Evolutionary conservation across 148 eudicot species (phyloP).

Genomic region (Nepenthes mirabilis): DNA sequence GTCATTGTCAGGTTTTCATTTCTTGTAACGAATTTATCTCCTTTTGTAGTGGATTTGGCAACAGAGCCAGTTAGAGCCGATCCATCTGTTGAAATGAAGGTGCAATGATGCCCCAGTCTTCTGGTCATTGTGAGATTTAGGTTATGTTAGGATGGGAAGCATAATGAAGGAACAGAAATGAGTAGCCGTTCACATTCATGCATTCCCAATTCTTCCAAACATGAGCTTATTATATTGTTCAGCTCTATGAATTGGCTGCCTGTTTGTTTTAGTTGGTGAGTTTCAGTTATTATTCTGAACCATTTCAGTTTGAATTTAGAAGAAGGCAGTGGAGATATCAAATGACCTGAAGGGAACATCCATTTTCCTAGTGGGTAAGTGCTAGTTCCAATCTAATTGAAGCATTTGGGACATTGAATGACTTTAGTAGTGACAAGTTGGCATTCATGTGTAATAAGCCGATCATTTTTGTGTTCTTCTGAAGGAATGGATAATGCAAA

Average conservation of each 20-base stretch:
- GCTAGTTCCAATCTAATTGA: slow-evolving; percentile 4
- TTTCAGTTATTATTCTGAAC: slow-evolving; percentile 14
- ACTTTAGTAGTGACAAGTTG: neutral
- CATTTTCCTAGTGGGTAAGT: slow-evolving; percentile 74
- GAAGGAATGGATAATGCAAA: slow-evolving; percentile 54
- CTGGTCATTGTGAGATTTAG: neutral
- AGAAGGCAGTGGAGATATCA: slow-evolving; percentile 51
- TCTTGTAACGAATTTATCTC: neutral
- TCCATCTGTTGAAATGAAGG: slow-evolving; percentile 27
- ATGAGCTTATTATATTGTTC: too few species aligned
- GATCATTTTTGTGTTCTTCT: slow-evolving; percentile 5
- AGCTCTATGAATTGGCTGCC: too few species aligned
- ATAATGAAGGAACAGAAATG: too few species aligned
- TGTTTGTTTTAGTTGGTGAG: slow-evolving; percentile 4
- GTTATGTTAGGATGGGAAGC: neutral
- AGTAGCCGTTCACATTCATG: too few species aligned
- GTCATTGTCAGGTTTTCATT: too few species aligned
- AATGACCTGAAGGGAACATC: slow-evolving; percentile 76
- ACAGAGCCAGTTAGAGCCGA: slow-evolving; percentile 8
- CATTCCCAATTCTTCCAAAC: too few species aligned
- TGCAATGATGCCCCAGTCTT: slow-evolving; percentile 3
- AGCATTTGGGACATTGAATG: neutral
- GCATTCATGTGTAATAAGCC: neutral
- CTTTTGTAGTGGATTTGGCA: slow-evolving; percentile 15
- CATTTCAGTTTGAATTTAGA: slow-evolving; percentile 55